Evolutionary conservation across 2,329 filamentous ascomycete species (phyloP).

Genomic region (Monilinia aucupariae): DNA sequence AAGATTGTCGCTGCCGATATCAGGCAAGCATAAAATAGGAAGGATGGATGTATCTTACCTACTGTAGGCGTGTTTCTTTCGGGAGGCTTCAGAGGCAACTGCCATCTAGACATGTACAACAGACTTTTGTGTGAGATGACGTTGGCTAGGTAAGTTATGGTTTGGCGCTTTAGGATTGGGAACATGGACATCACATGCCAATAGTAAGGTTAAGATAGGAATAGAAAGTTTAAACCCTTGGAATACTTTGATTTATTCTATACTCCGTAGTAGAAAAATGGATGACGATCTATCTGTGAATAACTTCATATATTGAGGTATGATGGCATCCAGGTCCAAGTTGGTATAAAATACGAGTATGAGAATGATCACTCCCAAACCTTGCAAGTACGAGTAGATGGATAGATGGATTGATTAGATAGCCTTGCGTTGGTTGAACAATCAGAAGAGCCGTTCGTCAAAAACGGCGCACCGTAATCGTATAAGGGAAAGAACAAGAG

Average conservation of each 20-base stretch:
- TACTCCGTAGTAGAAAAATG: not conserved
- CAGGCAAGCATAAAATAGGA: conserved; percentile 7
- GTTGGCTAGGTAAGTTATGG: conserved; percentile 6
- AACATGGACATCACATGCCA: conserved; percentile 7
- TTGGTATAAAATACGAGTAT: not conserved
- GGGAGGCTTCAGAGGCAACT: conserved; percentile 16
- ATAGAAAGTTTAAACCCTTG: not conserved
- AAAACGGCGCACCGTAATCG: not conserved
- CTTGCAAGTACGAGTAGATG: not conserved
- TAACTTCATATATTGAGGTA: not conserved
- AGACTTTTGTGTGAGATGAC: conserved; percentile 13
- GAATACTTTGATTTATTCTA: too few species aligned
- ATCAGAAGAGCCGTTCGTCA: not conserved
- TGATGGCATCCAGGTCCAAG: too few species aligned
- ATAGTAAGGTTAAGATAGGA: not conserved
- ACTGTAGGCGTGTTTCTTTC: conserved; percentile 9
- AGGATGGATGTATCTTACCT: conserved; percentile 6
- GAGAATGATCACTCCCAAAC: not conserved
- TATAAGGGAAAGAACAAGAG: too few species aligned
- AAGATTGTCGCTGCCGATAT: conserved; percentile 15
- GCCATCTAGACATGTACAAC: conserved; percentile 14
- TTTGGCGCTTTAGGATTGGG: conserved; percentile 6
- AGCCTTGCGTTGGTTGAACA: not conserved
- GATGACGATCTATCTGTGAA: not conserved
- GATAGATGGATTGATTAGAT: too few species aligned